These are phyloP conservation scores for Gynostemma pentaphyllum DNA, from an alignment of 306 rosid genomes.

Conservation along the genomic window DNA sequence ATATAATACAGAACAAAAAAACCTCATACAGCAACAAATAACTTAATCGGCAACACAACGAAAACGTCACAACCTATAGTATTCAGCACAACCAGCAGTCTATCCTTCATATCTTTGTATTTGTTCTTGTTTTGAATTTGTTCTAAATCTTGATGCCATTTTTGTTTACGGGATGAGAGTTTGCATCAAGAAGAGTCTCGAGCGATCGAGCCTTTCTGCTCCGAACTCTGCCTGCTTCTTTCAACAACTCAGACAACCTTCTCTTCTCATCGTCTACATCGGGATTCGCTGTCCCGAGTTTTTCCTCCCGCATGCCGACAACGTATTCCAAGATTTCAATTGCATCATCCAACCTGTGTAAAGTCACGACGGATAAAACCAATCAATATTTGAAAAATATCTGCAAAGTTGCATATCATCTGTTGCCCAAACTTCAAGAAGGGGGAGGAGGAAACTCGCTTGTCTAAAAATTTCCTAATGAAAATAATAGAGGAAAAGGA, in stretches of 20 bases:
- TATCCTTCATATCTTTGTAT: too few relatives aligned
- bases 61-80: background rate
- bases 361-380: background rate
- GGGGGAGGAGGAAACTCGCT: too few relatives aligned
- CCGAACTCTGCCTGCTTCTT: conserved; percentile 79
- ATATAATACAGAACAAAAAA: background rate
- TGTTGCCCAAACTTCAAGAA: background rate
- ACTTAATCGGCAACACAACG: conserved; percentile 5
- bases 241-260: conserved; percentile 70
- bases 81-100: background rate
- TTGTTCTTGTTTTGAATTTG: background rate
- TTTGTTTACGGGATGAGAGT: conserved; percentile 18
- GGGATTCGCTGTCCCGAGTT: conserved; percentile 87
- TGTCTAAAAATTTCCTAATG: background rate
- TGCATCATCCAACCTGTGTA: conserved; percentile 74
- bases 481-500: background rate
- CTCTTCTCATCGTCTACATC: conserved; percentile 87
- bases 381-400: background rate
- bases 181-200: conserved; percentile 59
- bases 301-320: conserved; percentile 68
- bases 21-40: conserved; percentile 4
- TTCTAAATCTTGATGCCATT: conserved; percentile 15
- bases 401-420: background rate
- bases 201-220: conserved; percentile 57
- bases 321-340: conserved; percentile 69